phyloP scores from a whole-genome alignment of 2,329 filamentous ascomycete genomes.

The Penicillium sumatraense region DNA sequence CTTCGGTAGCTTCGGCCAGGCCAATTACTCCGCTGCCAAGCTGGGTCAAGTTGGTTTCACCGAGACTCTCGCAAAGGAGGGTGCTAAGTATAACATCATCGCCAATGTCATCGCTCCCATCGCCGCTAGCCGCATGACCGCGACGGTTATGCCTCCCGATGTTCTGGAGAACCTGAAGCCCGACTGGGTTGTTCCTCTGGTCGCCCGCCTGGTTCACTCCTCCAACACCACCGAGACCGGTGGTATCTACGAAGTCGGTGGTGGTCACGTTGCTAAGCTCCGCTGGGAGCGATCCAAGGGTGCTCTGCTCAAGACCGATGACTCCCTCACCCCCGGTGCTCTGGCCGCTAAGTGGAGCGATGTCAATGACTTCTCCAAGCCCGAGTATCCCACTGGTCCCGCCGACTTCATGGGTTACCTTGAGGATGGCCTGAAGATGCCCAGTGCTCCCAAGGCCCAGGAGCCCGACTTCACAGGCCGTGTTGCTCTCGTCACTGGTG shows the following conservation, averaged over 20 bases:
- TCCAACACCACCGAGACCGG: conserved; percentile 83
- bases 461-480: conserved; percentile 81
- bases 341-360: conserved; percentile 88
- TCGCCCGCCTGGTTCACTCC: conserved; percentile 84
- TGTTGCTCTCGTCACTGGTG: conserved; percentile 85
- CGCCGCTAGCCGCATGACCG: conserved; percentile 92
- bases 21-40: conserved; percentile 97
- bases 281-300: conserved; percentile 94
- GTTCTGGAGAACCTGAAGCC: conserved; percentile 83
- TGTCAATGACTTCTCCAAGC: conserved; percentile 81
- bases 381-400: conserved; percentile 80
- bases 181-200: conserved; percentile 92
- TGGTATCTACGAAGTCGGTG: conserved; percentile 90
- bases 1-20: conserved; percentile 93
- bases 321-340: conserved; percentile 83
- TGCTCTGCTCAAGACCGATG: conserved; percentile 86
- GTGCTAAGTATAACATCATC: conserved; percentile 95
- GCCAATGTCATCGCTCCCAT: conserved; percentile 95
- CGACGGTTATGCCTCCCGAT: conserved; percentile 94
- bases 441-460: conserved; percentile 71
- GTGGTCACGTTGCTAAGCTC: conserved; percentile 88
- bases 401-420: conserved; percentile 87
- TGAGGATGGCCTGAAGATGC: conserved; percentile 79
- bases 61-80: conserved; percentile 97
- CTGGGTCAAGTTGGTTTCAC: conserved; percentile 95